Evolutionary conservation across 2,329 filamentous ascomycete genomes (phyloP), one percentile per base, ranked within the genome.

Genomic region (Xylariomycetidae sp.): DNA sequence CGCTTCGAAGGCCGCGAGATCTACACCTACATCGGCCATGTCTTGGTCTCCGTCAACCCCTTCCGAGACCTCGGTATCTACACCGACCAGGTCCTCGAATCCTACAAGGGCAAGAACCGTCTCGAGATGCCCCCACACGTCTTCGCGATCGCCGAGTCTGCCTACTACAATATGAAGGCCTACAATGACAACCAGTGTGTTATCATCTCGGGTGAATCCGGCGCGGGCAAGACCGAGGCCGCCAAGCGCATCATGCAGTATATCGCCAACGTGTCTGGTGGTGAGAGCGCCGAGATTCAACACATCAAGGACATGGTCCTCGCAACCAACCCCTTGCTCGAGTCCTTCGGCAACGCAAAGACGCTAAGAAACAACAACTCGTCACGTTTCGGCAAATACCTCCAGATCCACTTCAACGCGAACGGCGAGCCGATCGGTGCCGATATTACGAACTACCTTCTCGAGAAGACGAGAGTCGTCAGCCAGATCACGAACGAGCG

Each of bases 91-190:
- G 88, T 96, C 38, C 77, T 98, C 54, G 81, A 94, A 30, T 90
- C 85, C 55, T 98, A 98, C 70, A 83, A 81, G 64, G 90, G 90
- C 49, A 95, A 96, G 73, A 98, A 98, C 67, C 80, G 92, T 46
- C 75, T 98, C 46, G 92, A 98, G 67, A 79, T 87, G 67, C 85
- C 88, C 18, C 92, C 92, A 7, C 92, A 98, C 63, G 92, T 98
- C 49, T 98, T 95, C 60, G 90, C 88, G 40, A 92, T 98, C 54
- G 92, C 92, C 56, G 92, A 98, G 64, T 84, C 90, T 6, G 64
- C 89, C 35, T 98, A 98, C 70, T 96, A 96, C 69, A 96, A 98
- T 69, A 96, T 98, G 92, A 96, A 96, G 62, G 90, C 89, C 29
- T 98, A 98, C 72, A 87, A 87, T 55, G 92, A 96, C 51, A 96